phyloP scores from a whole-genome alignment of 768 basidiomycete genomes.

The Pluteus cervinus region DNA sequence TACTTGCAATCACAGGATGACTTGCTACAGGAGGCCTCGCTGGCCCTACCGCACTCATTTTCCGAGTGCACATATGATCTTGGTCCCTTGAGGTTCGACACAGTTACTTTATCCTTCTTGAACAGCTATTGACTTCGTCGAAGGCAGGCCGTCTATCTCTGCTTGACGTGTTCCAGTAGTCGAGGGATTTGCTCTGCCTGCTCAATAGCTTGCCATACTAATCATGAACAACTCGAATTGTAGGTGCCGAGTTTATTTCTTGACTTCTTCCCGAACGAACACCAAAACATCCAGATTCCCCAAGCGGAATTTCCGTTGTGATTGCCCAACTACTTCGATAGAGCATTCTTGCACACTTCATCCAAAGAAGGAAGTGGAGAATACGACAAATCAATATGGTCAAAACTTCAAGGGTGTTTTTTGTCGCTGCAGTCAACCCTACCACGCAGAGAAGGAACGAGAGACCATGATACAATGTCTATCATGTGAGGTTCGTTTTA shows the following conservation, averaged over 20 bases:
- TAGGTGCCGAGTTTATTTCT: slow-evolving; percentile 17
- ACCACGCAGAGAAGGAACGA: slow-evolving; percentile 65
- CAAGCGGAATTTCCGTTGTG: slow-evolving; percentile 77
- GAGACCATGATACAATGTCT: slow-evolving; percentile 91
- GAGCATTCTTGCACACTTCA: slow-evolving; percentile 62
- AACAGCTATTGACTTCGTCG: slow-evolving; percentile 7
- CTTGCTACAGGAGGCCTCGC: slow-evolving; percentile 43
- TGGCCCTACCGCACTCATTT: slow-evolving; percentile 60
- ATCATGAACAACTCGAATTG: slow-evolving; percentile 84
- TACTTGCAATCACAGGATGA: slow-evolving; percentile 42
- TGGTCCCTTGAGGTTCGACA: slow-evolving; percentile 44
- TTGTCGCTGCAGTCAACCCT: slow-evolving; percentile 68
- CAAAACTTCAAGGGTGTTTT: slow-evolving; percentile 70
- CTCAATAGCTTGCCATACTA: slow-evolving; percentile 80
- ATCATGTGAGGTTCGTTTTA: slow-evolving; percentile 65
- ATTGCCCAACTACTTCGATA: slow-evolving; percentile 69
- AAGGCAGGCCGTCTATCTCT: slow-evolving; percentile 80
- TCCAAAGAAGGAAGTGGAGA: slow-evolving; percentile 43
- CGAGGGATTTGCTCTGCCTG: slow-evolving; percentile 79
- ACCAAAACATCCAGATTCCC: slow-evolving; percentile 47
- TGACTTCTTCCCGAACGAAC: slow-evolving; percentile 6
- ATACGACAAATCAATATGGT: slow-evolving; percentile 57
- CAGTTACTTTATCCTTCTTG: slow-evolving; percentile 1
- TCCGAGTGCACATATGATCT: slow-evolving; percentile 58
- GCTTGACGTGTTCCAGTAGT: slow-evolving; percentile 60